Evolutionary conservation across 768 basidiomycete genomes (phyloP).

Genomic region (Suillus decipiens): DNA sequence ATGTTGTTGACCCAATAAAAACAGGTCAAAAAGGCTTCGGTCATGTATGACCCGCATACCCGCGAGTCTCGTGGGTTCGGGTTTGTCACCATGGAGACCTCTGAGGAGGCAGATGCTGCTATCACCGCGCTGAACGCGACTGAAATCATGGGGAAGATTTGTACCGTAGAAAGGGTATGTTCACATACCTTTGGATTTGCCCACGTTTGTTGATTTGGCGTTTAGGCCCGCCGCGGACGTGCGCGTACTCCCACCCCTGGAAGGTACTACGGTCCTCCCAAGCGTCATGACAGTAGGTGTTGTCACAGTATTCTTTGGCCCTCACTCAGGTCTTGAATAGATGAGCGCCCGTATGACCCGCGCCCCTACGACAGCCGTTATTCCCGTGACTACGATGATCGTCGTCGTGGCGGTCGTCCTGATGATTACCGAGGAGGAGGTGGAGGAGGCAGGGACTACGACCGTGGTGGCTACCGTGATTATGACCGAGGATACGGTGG

Average conservation of each 20-base stretch:
- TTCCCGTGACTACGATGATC: conserved; percentile 62
- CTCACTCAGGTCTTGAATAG: conserved; percentile 36
- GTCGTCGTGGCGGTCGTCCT: conserved; percentile 46
- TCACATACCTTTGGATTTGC: neutral
- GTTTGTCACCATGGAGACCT: conserved; percentile 84
- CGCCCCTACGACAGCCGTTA: conserved; percentile 91
- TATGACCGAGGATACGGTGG: conserved; percentile 45
- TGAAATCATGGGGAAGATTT: conserved; percentile 83
- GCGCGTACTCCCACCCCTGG: conserved; percentile 94
- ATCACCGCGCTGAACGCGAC: conserved; percentile 82
- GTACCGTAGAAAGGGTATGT: conserved; percentile 84
- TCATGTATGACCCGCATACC: conserved; percentile 73
- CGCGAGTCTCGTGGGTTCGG: conserved; percentile 80
- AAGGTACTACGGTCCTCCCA: conserved; percentile 91
- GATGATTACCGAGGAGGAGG: conserved; percentile 47
- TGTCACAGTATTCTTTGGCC: conserved; percentile 2
- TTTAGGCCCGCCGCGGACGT: conserved; percentile 83
- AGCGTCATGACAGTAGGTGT: conserved; percentile 64
- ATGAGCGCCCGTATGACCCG: conserved; percentile 88
- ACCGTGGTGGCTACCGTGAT: conserved; percentile 32
- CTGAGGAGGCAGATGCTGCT: conserved; percentile 90
- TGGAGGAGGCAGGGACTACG: conserved; percentile 31
- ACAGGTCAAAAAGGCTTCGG: conserved; percentile 63
- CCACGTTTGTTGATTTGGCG: conserved; percentile 13
- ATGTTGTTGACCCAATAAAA: neutral